These are phyloP conservation scores for Oemleria cerasiformis DNA, from an alignment of 306 rosid genomes.

Conservation along the genomic window DNA sequence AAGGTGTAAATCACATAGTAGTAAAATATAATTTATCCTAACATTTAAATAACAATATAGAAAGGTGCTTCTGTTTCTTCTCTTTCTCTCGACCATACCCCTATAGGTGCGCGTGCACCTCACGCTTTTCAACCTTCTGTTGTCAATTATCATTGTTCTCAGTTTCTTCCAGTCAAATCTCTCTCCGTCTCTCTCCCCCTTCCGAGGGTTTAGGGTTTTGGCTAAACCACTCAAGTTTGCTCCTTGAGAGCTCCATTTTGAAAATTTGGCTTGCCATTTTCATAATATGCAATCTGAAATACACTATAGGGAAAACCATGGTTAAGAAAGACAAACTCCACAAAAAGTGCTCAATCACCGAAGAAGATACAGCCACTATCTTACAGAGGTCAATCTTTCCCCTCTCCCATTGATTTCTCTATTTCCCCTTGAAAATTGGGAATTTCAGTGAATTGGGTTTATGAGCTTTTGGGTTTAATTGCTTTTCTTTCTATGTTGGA, in stretches of 20 bases:
- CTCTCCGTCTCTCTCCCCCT: background rate
- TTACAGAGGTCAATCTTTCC: conserved; percentile 38
- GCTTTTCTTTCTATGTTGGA: too few relatives aligned
- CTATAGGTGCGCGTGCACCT: background rate
- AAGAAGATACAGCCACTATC: conserved; percentile 46
- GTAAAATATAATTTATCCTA: too few relatives aligned
- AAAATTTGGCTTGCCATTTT: background rate
- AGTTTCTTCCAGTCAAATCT: background rate
- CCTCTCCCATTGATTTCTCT: background rate
- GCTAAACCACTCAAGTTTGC: background rate
- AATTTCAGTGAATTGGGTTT: too few relatives aligned
- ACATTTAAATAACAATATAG: too few relatives aligned
- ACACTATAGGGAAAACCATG: conserved; percentile 32
- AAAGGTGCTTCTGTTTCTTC: background rate
- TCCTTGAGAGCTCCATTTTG: background rate
- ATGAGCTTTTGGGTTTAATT: too few relatives aligned
- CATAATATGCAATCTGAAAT: conserved; percentile 3
- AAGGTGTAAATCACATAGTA: too few relatives aligned
- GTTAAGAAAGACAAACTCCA: conserved; percentile 27
- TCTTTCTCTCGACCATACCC: background rate
- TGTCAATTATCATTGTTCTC: background rate
- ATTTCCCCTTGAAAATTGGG: background rate
- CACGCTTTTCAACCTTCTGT: background rate
- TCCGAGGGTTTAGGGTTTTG: conserved; percentile 38
- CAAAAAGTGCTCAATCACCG: conserved; percentile 40